phyloP scores from a whole-genome alignment of 208 protist species.

The Strigomonas galati region DNA sequence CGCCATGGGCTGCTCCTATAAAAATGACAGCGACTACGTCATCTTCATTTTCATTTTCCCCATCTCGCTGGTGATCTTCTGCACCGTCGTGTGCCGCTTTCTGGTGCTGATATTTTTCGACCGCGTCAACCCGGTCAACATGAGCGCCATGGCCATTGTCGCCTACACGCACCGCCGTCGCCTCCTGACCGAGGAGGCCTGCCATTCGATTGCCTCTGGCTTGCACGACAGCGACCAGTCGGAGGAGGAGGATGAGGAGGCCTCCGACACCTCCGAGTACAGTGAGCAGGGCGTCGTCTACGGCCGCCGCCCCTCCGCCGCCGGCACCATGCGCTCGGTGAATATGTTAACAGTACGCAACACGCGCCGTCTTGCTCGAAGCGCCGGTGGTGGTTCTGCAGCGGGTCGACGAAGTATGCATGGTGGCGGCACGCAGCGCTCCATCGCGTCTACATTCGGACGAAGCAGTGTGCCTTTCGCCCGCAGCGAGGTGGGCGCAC shows the following conservation, averaged over 20 bases:
- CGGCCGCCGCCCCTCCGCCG: too few relatives aligned
- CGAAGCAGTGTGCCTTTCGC: conserved; percentile 5
- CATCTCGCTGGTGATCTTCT: conserved; percentile 11
- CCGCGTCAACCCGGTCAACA: conserved; percentile 14
- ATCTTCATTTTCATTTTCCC: conserved; percentile 19
- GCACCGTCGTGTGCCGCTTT: conserved; percentile 16
- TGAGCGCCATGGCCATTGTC: conserved; percentile 19
- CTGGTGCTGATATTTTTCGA: conserved; percentile 11
- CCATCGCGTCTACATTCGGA: conserved; percentile 13
- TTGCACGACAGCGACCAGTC: background rate
- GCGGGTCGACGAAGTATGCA: background rate
- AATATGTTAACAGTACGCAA: background rate
- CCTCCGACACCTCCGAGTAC: background rate
- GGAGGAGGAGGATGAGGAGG: background rate
- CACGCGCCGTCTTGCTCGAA: too few relatives aligned
- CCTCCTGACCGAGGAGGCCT: conserved; percentile 10
- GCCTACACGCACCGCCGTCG: conserved; percentile 23
- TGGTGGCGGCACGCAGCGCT: background rate
- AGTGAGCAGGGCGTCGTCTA: background rate
- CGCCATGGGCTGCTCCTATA: conserved; percentile 15
- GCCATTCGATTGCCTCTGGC: background rate
- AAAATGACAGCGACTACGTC: conserved; percentile 1
- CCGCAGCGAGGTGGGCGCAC: background rate
- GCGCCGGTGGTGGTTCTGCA: background rate
- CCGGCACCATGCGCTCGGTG: background rate